phyloP scores from a whole-genome alignment of 176 grass and related monocot genomes.

The Paspalum vaginatum region DNA sequence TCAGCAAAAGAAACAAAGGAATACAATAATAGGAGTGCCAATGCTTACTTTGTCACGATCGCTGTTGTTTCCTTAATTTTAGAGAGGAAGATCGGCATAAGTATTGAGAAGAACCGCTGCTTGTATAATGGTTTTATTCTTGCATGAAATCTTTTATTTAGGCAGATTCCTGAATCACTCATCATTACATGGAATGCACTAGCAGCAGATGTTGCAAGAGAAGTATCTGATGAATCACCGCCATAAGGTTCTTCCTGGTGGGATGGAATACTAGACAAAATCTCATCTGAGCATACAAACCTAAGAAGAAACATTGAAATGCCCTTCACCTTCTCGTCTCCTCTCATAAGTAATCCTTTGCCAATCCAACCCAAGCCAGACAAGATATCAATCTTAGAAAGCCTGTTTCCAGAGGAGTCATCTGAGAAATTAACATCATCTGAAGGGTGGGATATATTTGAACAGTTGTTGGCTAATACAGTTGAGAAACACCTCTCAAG shows the following conservation, averaged over 20 bases:
- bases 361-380: constrained; percentile 81
- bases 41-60: constrained; percentile 56
- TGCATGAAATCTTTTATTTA: constrained; percentile 93
- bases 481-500: constrained; percentile 58
- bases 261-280: not conserved
- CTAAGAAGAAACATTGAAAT: constrained; percentile 83
- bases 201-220: constrained; percentile 65
- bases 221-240: constrained; percentile 31
- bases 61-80: constrained; percentile 69
- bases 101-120: constrained; percentile 90
- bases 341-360: constrained; percentile 96
- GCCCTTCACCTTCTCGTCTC: constrained; percentile 90
- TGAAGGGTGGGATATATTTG: constrained; percentile 33
- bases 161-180: constrained; percentile 85
- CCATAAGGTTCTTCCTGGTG: constrained; percentile 38
- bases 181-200: constrained; percentile 87
- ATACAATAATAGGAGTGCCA: constrained; percentile 15
- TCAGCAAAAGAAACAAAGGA: not conserved
- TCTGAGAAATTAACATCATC: constrained; percentile 26
- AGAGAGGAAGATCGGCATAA: constrained; percentile 74
- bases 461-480: constrained; percentile 40
- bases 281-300: constrained; percentile 55
- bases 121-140: constrained; percentile 93
- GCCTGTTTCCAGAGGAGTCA: constrained; percentile 25
- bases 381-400: constrained; percentile 50